Conservation (phyloP, 345 rosid genomes). For the Euclidium syriacum region DNA sequence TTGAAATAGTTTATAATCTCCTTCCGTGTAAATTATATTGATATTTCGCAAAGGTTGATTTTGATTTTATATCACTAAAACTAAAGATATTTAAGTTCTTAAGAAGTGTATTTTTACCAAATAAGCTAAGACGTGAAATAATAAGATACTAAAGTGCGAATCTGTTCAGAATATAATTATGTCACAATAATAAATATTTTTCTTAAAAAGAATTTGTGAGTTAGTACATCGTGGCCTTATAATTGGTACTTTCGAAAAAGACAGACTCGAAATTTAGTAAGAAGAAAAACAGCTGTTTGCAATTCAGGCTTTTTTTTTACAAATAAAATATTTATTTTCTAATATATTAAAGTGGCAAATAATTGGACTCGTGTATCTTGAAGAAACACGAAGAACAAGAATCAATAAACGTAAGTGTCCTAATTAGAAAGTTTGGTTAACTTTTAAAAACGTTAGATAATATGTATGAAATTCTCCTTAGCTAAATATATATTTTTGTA, state of each 20-base stretch:
- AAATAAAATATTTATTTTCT: not conserved
- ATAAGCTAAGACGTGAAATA: slow-evolving; percentile 21
- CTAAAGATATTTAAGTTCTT: too few species aligned
- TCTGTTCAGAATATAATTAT: slow-evolving; percentile 17
- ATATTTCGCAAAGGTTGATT: too few species aligned
- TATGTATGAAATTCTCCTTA: slow-evolving; percentile 16
- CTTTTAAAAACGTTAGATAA: slow-evolving; percentile 13
- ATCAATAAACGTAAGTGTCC: slow-evolving; percentile 19
- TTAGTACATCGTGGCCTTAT: slow-evolving; percentile 16
- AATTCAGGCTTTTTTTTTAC: slow-evolving; percentile 4
- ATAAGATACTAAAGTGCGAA: slow-evolving; percentile 15
- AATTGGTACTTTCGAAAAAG: slow-evolving; percentile 29
- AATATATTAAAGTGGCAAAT: slow-evolving; percentile 20
- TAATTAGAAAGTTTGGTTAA: slow-evolving; percentile 18
- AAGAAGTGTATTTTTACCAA: too few species aligned
- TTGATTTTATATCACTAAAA: too few species aligned
- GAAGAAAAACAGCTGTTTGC: slow-evolving; percentile 30
- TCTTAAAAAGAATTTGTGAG: not conserved
- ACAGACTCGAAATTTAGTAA: slow-evolving; percentile 12
- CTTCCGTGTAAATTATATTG: too few species aligned
- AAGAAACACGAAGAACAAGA: slow-evolving; percentile 4
- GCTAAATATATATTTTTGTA: not conserved
- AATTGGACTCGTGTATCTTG: slow-evolving; percentile 16
- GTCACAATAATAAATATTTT: not conserved
- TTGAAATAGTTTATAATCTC: too few species aligned